phyloP scores from a whole-genome alignment of 106 monocot genomes.

The Amphibolis antarctica region DNA sequence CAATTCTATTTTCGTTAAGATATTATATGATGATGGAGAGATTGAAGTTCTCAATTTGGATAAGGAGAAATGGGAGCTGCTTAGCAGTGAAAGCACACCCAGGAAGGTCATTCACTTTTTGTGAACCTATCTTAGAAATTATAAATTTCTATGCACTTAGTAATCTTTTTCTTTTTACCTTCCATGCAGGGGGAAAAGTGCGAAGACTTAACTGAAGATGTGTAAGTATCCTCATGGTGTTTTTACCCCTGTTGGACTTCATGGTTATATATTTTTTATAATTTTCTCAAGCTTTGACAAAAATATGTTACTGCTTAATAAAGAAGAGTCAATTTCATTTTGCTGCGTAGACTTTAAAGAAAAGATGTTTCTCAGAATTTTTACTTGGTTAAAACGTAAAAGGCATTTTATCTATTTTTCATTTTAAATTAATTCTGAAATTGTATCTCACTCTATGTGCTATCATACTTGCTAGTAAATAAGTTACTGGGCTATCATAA shows the following conservation, averaged over 20 bases:
- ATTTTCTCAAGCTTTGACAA: too few species aligned
- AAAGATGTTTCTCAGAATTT: too few species aligned
- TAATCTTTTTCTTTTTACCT: neutral
- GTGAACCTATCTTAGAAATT: neutral
- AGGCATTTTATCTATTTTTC: too few species aligned
- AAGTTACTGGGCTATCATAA: too few species aligned
- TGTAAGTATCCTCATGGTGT: slow-evolving; percentile 31
- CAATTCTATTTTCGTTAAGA: slow-evolving; percentile 24
- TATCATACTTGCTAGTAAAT: too few species aligned
- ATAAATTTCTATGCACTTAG: neutral
- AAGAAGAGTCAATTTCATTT: too few species aligned
- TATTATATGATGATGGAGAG: slow-evolving; percentile 92
- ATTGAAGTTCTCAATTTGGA: slow-evolving; percentile 57
- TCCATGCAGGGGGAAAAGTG: slow-evolving; percentile 40
- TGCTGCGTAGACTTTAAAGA: too few species aligned
- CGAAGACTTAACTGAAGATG: slow-evolving; percentile 20
- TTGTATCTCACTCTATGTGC: too few species aligned
- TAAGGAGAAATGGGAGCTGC: slow-evolving; percentile 72
- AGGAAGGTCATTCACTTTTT: slow-evolving; percentile 40
- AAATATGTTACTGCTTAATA: too few species aligned
- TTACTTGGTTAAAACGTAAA: too few species aligned
- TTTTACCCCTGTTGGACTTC: neutral
- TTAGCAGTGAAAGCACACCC: slow-evolving; percentile 13
- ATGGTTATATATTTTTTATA: neutral
- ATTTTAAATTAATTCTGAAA: too few species aligned